Evolutionary conservation across 2,329 filamentous ascomycete species (phyloP), one percentile per base, ranked within the genome.

Genomic region (Ambrosiella beaveri): DNA sequence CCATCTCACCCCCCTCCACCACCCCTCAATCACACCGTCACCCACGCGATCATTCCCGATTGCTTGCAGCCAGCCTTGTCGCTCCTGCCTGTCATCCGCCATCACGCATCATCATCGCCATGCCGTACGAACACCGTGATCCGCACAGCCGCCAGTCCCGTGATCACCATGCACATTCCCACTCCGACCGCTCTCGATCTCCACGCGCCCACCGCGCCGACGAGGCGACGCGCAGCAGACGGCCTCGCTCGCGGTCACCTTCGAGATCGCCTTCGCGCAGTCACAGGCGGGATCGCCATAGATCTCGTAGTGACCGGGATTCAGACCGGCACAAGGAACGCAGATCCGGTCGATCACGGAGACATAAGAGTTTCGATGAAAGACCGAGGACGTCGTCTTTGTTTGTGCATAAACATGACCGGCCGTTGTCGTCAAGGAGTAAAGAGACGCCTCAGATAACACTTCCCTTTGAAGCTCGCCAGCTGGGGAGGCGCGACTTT

Each of bases 401-500:
- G 4, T 54, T 38, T 1, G 17, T 40, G 2, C 35, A 12, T 8
- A 40, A 39, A 41, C 7, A 19, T 44, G n/a, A 54, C 37, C n/a
- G 51, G 15, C 37, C 51, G 12, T 39, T 12, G 15, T 15, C 35
- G 36, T 19, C 13, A 27, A 17, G 15, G 47, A 13, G 17, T 36
- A 38, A 47, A n/a, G 38, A 19, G 40, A 49, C 52, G 13, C 50
- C 40, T 17, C 36, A 35, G n/a, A 38, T 54, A 12, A 8, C 54
- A 40, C 74, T 94, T 8, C 89, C 89, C 0, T 84, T 81, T 64
- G 73, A 76, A 56, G 82, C 86, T 2, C 76, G 77, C 11, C 73
- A 74, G 49, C 74, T 96, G 3, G 78, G 77, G 7, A 90, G 85
- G 65, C 74, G 77, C 57, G 86, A 94, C 63, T 74, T 85, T n/a